These are phyloP conservation scores for Litsea cubeba DNA, from an alignment of 164 flowering plant species.

Conservation along the genomic window DNA sequence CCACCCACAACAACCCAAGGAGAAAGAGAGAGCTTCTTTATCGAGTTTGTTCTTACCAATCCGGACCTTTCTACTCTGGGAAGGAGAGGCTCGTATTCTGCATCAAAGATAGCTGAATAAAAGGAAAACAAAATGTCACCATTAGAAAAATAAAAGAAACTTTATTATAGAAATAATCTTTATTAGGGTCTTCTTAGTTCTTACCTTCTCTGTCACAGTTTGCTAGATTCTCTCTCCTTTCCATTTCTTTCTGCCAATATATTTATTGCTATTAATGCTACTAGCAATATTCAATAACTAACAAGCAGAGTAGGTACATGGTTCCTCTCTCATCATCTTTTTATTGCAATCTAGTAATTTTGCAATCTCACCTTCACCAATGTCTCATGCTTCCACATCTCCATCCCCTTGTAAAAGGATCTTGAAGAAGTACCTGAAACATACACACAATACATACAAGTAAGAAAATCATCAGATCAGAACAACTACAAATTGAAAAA, in stretches of 20 bases:
- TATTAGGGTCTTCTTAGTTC: background rate
- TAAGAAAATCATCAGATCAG: no score
- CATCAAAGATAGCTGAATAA: constrained; percentile 62
- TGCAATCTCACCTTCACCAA: constrained; percentile 43
- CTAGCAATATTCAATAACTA: no score
- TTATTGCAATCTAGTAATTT: no score
- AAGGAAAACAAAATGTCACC: background rate
- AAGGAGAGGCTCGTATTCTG: constrained; percentile 60
- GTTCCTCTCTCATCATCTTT: no score
- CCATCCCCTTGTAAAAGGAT: constrained; percentile 64
- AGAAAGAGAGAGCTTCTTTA: no score
- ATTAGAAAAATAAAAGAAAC: no score
- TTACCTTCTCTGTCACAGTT: background rate
- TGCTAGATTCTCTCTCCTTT: constrained; percentile 15
- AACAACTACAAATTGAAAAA: background rate
- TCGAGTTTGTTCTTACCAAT: constrained; percentile 34
- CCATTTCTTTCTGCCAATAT: constrained; percentile 44
- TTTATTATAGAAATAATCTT: no score
- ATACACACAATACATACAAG: background rate
- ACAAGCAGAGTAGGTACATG: no score
- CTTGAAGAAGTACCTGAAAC: constrained; percentile 81
- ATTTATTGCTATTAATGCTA: no score
- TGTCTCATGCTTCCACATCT: constrained; percentile 95
- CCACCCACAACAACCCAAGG: no score
- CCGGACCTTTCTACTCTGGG: constrained; percentile 52